A percentile compares a stretch with the other conserved stretches of the same genome.
phyloP scores from a whole-genome alignment of 768 basidiomycete genomes.

The Termitomyces sp. region DNA sequence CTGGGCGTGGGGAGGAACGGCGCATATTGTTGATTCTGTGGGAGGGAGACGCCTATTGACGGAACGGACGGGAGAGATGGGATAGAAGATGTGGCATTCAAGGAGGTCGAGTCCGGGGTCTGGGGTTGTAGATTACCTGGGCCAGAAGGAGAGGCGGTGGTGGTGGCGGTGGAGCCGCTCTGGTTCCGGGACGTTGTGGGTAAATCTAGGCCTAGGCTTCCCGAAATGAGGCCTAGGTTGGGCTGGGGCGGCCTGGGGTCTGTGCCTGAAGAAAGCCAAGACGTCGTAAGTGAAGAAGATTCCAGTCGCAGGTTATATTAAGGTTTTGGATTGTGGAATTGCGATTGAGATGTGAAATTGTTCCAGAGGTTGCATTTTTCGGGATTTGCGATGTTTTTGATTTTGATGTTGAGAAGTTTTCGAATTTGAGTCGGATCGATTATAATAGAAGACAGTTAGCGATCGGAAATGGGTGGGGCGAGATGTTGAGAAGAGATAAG shows the following conservation, averaged over 20 bases:
- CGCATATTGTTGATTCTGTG: constrained; percentile 9
- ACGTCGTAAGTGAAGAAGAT: not conserved
- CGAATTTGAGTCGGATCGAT: not conserved
- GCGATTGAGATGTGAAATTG: not conserved
- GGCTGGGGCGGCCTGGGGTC: not conserved
- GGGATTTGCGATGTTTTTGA: not conserved
- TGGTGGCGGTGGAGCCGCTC: not conserved
- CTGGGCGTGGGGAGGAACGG: constrained; percentile 48
- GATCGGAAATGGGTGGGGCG: constrained; percentile 1
- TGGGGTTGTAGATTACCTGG: not conserved
- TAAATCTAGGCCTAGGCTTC: not conserved
- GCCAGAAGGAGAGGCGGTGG: not conserved
- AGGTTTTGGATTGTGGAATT: not conserved
- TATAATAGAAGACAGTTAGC: constrained; percentile 7
- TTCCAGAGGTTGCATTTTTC: not conserved
- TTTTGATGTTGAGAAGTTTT: not conserved
- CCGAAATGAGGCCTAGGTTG: not conserved
- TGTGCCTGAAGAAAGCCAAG: constrained; percentile 1
- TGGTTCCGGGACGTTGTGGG: not conserved
- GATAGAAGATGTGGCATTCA: not conserved
- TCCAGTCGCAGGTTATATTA: not conserved
- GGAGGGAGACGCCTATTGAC: not conserved
- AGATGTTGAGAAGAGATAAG: constrained; percentile 5
- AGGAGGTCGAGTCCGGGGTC: not conserved
- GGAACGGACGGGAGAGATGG: not conserved